Evolutionary conservation across 208 protist species (phyloP), one percentile per base, ranked within the genome.

Genomic region (Crithidia sp.): DNA sequence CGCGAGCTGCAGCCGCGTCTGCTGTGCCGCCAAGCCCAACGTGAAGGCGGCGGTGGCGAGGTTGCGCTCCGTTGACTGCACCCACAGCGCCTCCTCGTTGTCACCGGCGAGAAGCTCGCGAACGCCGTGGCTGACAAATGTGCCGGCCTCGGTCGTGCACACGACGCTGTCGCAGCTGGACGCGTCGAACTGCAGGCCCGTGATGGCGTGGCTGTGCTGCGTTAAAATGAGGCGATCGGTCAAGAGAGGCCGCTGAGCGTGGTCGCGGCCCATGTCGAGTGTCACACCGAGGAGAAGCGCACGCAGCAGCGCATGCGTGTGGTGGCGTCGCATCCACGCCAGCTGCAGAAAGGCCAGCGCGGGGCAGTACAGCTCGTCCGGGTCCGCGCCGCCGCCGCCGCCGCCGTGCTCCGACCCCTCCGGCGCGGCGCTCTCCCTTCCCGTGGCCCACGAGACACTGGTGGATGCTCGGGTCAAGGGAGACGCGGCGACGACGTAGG

Each of bases 111-210:
- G 81, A 37, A 97, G 76, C 59, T 94, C 90, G 10, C 87, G 86
- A 56, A 92, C 90, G 49, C 90, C 88, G 79, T 93, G 86, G 39
- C 68, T 67, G 16, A 94, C 84, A 12, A 60, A 74, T 2, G 82
- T 88, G 43, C 89, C 89, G 8, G 82, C 67, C 43, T 85, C 87
- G 13, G 84, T 92, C n/a, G 77, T 83, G 87, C 90, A 95, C 55
- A 91, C 89, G 17, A 97, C 49, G 44, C 81, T 91, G 69, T 95
- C 90, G 72, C 86, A 93, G 71, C 77, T 92, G n/a, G 86, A 89
- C 45, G 71, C 79, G 71, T 97, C 90, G 70, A 87, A 93, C 43
- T 77, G 70, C 37, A 97, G 71, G 4, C 76, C 71, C 2, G 71
- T 73, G 28, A 94, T 69, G 40, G 79, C 49, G 81, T 93, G 87